These are phyloP conservation scores for Pisolithus albus DNA, from an alignment of 768 basidiomycete species.

Conservation along the genomic window DNA sequence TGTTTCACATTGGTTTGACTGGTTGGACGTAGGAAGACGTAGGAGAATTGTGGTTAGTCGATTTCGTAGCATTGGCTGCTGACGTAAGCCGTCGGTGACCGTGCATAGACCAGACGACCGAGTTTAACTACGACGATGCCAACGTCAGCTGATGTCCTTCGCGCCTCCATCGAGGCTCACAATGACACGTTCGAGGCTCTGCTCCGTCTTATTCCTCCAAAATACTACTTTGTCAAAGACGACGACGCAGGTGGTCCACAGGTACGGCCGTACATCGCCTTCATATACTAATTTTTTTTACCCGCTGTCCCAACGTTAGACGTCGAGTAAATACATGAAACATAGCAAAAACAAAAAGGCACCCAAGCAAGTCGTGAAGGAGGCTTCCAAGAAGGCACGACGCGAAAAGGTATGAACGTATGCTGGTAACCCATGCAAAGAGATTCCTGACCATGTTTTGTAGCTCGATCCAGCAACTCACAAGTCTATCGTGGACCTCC, in stretches of 20 bases:
- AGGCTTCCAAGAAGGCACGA: constrained; percentile 83
- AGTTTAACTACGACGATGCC: constrained; percentile 32
- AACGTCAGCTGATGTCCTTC: constrained; percentile 43
- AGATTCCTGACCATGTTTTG: neutral
- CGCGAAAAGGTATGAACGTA: constrained; percentile 60
- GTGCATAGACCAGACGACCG: too few relatives aligned
- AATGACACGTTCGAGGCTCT: constrained; percentile 83
- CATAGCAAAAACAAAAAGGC: constrained; percentile 82
- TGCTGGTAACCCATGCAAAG: neutral
- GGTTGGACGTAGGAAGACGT: too few relatives aligned
- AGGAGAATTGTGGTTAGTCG: too few relatives aligned
- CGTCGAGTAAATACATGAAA: constrained; percentile 70
- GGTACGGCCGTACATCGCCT: neutral
- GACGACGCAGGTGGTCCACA: constrained; percentile 7
- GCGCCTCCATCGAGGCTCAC: constrained; percentile 68
- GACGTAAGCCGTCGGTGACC: too few relatives aligned
- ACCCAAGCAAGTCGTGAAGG: constrained; percentile 81
- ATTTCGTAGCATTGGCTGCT: too few relatives aligned
- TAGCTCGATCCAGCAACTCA: constrained; percentile 93
- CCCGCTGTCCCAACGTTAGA: constrained; percentile 22
- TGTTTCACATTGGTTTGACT: too few relatives aligned
- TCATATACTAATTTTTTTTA: too few relatives aligned
- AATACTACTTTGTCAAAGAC: constrained; percentile 60
- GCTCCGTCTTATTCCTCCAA: constrained; percentile 79
- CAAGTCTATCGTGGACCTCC: constrained; percentile 68